phyloP scores from a whole-genome alignment of 331 rosid genomes.

The Pyracantha coccinea region DNA sequence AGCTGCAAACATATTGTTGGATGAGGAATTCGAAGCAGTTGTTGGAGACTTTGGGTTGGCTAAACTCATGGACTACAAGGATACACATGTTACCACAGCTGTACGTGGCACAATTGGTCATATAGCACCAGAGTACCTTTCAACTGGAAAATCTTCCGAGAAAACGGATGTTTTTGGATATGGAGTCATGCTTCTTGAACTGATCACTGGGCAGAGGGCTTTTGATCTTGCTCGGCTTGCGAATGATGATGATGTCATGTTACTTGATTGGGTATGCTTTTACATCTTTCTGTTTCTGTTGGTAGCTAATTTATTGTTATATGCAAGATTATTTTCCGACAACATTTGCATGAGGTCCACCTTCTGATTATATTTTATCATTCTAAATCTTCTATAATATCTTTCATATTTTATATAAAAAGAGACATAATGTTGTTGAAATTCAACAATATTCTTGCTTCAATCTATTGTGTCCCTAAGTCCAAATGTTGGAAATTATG shows the following conservation, averaged over 20 bases:
- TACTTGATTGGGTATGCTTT: conserved; percentile 81
- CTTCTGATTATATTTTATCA: background rate
- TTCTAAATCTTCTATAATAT: background rate
- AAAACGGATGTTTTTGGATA: conserved; percentile 94
- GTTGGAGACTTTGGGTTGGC: conserved; percentile 93
- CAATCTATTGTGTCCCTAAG: background rate
- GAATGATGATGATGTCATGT: conserved; percentile 73
- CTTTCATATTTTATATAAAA: background rate
- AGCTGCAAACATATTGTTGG: conserved; percentile 85
- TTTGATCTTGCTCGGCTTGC: conserved; percentile 87
- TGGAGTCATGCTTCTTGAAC: conserved; percentile 93
- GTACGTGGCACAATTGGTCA: conserved; percentile 88
- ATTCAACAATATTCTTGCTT: background rate
- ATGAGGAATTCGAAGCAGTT: conserved; percentile 79
- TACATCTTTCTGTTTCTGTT: background rate
- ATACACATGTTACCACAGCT: conserved; percentile 81
- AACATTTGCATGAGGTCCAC: background rate
- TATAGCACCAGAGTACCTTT: conserved; percentile 80
- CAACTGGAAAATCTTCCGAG: conserved; percentile 86
- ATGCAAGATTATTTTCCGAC: background rate
- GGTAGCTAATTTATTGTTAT: background rate
- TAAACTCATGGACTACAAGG: conserved; percentile 80
- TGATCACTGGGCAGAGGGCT: conserved; percentile 89
- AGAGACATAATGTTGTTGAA: background rate
- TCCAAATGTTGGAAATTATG: background rate